Percentiles rank a stretch among this genome's conserved stretches.
Evolutionary conservation across 345 rosid genomes (phyloP).

Genomic region (Arabis hirsuta): DNA sequence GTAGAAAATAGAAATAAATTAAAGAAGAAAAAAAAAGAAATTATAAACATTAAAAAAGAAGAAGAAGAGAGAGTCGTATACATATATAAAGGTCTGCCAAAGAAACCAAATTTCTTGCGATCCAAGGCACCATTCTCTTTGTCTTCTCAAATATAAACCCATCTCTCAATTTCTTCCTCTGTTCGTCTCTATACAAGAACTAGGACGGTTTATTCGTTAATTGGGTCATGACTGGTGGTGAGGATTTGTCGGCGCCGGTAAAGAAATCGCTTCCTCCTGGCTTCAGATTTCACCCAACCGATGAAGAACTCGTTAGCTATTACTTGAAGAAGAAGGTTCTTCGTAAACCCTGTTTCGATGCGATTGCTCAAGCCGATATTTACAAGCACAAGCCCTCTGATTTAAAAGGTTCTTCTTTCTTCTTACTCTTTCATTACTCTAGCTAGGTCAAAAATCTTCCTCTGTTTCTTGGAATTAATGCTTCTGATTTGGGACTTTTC

Average conservation of each 20-base stretch:
- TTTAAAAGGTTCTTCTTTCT: conserved; percentile 51
- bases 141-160: background rate
- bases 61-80: too few relatives aligned
- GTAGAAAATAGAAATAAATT: too few relatives aligned
- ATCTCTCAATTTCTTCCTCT: too few relatives aligned
- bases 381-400: conserved; percentile 79
- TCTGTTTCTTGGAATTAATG: too few relatives aligned
- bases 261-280: conserved; percentile 74
- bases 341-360: conserved; percentile 57
- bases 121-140: conserved; percentile 50
- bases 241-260: conserved; percentile 3
- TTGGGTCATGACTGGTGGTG: conserved; percentile 35
- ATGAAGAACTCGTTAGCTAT: conserved; percentile 73
- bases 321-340: conserved; percentile 76
- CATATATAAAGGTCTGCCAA: too few relatives aligned
- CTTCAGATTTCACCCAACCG: conserved; percentile 83
- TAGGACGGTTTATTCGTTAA: background rate
- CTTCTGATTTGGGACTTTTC: background rate
- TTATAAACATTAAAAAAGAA: too few relatives aligned
- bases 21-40: too few relatives aligned
- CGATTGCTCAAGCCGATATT: conserved; percentile 68
- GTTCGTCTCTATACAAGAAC: background rate
- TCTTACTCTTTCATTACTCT: too few relatives aligned
- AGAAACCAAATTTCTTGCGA: conserved; percentile 45
- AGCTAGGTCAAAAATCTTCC: too few relatives aligned